Evolutionary conservation across 345 rosid species (phyloP).

Genomic region (Heritiera fomes): DNA sequence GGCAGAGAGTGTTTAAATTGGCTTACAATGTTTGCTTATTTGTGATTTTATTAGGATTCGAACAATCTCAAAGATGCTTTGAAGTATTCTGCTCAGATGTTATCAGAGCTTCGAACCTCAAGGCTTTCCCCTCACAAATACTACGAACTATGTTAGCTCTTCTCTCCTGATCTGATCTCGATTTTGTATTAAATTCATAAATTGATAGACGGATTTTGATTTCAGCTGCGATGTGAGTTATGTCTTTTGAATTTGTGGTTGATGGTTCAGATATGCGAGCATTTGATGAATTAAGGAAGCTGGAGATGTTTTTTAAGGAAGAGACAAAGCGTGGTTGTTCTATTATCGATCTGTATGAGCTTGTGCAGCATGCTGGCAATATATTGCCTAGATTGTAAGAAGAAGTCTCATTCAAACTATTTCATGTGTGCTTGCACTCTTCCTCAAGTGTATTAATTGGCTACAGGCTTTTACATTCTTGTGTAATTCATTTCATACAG

Average conservation of each 20-base stretch:
- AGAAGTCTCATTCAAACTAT: neutral
- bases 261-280: slow-evolving; percentile 77
- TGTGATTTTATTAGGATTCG: slow-evolving; percentile 57
- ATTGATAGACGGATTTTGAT: neutral
- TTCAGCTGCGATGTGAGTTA: neutral
- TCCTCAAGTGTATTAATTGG: neutral
- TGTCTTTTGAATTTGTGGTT: slow-evolving; percentile 19
- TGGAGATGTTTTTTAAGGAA: slow-evolving; percentile 90
- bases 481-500: neutral
- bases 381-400: slow-evolving; percentile 91
- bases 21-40: neutral
- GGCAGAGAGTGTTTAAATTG: neutral
- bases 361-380: slow-evolving; percentile 97
- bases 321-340: slow-evolving; percentile 92
- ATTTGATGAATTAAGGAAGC: slow-evolving; percentile 91
- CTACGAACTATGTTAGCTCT: slow-evolving; percentile 77
- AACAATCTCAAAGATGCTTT: slow-evolving; percentile 93
- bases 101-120: slow-evolving; percentile 93
- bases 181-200: slow-evolving; percentile 11
- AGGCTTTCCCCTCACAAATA: slow-evolving; percentile 97
- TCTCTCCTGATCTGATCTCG: slow-evolving; percentile 25
- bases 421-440: neutral
- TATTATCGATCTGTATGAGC: slow-evolving; percentile 87
- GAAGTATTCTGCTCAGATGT: slow-evolving; percentile 98
- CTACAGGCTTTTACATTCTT: neutral